phyloP scores from a whole-genome alignment of 2,329 filamentous ascomycete species.

The Escovopsis sp. region DNA sequence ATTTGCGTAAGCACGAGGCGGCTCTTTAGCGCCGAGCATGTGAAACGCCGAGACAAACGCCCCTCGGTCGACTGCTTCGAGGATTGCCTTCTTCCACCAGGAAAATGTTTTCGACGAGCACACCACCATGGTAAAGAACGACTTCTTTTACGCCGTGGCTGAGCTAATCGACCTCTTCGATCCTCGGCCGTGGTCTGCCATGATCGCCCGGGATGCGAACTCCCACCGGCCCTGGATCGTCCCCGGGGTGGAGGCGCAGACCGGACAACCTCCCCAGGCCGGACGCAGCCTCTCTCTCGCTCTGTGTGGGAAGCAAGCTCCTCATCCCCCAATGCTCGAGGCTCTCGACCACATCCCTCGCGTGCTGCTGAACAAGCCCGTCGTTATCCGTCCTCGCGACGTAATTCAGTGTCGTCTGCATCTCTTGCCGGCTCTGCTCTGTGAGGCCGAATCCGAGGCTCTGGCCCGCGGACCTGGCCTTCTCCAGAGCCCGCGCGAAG shows the following conservation, averaged over 20 bases:
- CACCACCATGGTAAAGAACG: too few species aligned
- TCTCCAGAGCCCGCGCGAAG: conserved; percentile 44
- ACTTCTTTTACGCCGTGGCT: too few species aligned
- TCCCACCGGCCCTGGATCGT: conserved; percentile 4
- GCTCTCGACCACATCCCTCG: conserved; percentile 49
- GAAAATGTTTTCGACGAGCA: too few species aligned
- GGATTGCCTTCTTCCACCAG: too few species aligned
- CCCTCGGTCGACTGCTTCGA: too few species aligned
- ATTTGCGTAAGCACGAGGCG: too few species aligned
- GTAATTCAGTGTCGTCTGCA: conserved; percentile 47
- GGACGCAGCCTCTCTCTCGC: conserved; percentile 7
- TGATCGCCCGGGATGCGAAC: conserved; percentile 7
- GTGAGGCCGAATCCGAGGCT: conserved; percentile 38
- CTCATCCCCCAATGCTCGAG: conserved; percentile 46
- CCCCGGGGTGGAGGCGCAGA: conserved; percentile 20
- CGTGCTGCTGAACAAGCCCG: conserved; percentile 52
- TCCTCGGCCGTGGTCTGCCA: conserved; percentile 23
- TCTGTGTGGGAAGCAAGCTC: conserved; percentile 25
- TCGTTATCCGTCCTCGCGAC: conserved; percentile 52
- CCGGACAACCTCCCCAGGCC: conserved; percentile 21
- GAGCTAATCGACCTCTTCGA: conserved; percentile 45
- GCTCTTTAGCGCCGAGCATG: too few species aligned
- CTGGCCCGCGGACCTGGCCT: conserved; percentile 29
- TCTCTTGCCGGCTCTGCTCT: conserved; percentile 40
- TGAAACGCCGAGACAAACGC: too few species aligned